phyloP scores from a whole-genome alignment of 2,329 filamentous ascomycete species.

The Xylaria sp. region DNA sequence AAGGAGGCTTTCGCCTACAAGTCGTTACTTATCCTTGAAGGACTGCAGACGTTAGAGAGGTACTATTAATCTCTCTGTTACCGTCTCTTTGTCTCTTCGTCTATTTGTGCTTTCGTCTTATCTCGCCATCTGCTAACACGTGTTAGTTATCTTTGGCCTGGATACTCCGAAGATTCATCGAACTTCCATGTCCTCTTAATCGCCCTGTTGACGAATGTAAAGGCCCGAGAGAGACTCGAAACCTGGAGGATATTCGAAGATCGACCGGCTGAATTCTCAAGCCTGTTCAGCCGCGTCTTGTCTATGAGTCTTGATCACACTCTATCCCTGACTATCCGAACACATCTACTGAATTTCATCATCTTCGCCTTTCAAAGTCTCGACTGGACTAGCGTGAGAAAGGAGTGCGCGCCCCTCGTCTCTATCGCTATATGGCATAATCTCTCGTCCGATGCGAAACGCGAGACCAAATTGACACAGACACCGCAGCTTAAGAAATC shows the following conservation, averaged over 20 bases:
- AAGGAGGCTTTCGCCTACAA: constrained; percentile 80
- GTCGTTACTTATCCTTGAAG: constrained; percentile 85
- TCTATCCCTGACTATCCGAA: constrained; percentile 73
- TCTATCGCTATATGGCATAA: constrained; percentile 98
- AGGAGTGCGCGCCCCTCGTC: constrained; percentile 95
- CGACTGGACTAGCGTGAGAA: constrained; percentile 87
- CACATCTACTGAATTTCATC: constrained; percentile 87
- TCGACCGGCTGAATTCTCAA: constrained; percentile 83
- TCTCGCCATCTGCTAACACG: constrained; percentile 15
- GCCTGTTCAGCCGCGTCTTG: constrained; percentile 86
- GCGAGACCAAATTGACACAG: constrained; percentile 78
- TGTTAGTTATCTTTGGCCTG: constrained; percentile 86
- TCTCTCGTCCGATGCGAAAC: constrained; percentile 78
- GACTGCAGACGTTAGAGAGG: constrained; percentile 86
- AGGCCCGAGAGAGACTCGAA: constrained; percentile 85
- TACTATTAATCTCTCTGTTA: not conserved
- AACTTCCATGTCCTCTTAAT: constrained; percentile 92
- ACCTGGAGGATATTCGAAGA: constrained; percentile 87
- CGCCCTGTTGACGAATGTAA: constrained; percentile 85
- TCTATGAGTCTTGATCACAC: constrained; percentile 83
- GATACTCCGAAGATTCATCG: constrained; percentile 86
- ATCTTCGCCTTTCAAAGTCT: constrained; percentile 94
- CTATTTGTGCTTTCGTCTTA: too few species aligned
- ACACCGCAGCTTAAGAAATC: constrained; percentile 82
- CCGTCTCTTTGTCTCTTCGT: not conserved